Conservation (phyloP, 495 filamentous ascomycete genomes). For the Talaromyces stipitatus region DNA sequence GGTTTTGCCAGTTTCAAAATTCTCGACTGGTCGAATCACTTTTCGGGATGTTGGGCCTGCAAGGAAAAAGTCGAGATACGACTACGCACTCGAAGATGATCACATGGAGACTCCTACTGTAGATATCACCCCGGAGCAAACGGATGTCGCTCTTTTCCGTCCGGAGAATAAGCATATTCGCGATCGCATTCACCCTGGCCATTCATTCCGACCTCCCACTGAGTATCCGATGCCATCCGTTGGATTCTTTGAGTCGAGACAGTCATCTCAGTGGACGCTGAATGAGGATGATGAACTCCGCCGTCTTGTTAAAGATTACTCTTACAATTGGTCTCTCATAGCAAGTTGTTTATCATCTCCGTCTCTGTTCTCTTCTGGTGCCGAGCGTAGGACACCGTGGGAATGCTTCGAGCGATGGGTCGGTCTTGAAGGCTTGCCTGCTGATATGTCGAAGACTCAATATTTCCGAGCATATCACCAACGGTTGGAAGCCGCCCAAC, state of each 20-base stretch:
- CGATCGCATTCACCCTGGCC: conserved; percentile 84
- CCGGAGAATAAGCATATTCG: conserved; percentile 85
- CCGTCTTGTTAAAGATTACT: conserved; percentile 77
- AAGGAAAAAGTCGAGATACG: conserved; percentile 69
- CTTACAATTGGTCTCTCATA: conserved; percentile 95
- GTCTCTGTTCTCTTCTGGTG: conserved; percentile 69
- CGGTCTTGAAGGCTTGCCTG: conserved; percentile 75
- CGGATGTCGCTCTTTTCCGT: conserved; percentile 76
- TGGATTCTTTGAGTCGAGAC: conserved; percentile 78
- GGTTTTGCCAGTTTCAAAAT: conserved; percentile 80
- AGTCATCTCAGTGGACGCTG: conserved; percentile 82
- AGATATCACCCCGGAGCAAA: conserved; percentile 59
- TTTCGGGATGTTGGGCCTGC: conserved; percentile 58
- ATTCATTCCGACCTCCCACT: conserved; percentile 87
- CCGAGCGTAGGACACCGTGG: conserved; percentile 92
- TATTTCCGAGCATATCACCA: conserved; percentile 83
- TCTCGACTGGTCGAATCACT: conserved; percentile 70
- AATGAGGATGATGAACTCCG: conserved; percentile 86
- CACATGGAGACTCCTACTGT: conserved; percentile 47
- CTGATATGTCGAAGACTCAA: conserved; percentile 85
- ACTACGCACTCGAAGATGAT: conserved; percentile 61
- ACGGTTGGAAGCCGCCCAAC: conserved; percentile 72
- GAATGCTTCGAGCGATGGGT: conserved; percentile 98
- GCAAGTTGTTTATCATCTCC: conserved; percentile 66
- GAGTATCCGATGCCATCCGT: conserved; percentile 83